A percentile compares a stretch with the other conserved stretches of the same genome.
phyloP scores from a whole-genome alignment of 257 asterid genomes.

The Solanum phureja region DNA sequence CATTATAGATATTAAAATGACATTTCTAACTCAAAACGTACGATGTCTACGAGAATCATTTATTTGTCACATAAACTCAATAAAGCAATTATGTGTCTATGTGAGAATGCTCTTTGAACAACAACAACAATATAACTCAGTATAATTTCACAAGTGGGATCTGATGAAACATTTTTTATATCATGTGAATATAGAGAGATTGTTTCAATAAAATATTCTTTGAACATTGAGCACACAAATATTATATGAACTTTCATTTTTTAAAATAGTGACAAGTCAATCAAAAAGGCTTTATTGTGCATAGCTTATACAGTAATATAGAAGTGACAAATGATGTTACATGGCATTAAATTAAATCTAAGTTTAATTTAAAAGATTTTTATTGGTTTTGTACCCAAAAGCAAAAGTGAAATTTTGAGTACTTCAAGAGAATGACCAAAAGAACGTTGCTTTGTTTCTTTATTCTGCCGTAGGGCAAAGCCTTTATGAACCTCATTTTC shows the following conservation, averaged over 20 bases:
- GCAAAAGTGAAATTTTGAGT: neutral
- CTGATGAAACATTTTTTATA: too few species aligned
- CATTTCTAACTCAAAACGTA: neutral
- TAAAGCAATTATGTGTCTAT: neutral
- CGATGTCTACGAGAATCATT: neutral
- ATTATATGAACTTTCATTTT: neutral
- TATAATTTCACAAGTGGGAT: neutral
- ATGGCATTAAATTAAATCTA: neutral
- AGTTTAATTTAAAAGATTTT: neutral
- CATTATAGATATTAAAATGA: too few species aligned
- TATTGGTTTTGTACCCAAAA: neutral
- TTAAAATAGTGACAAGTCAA: neutral
- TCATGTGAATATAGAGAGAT: too few species aligned
- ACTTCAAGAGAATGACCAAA: neutral
- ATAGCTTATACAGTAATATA: neutral
- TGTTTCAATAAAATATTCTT: too few species aligned
- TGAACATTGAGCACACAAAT: neutral
- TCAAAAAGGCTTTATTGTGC: neutral
- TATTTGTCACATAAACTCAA: neutral
- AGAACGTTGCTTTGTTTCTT: constrained; percentile 1
- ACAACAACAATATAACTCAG: too few species aligned
- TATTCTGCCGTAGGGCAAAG: neutral
- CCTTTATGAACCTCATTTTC: neutral
- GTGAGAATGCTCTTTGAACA: neutral
- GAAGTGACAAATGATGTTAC: neutral